phyloP scores from a whole-genome alignment of 768 basidiomycete genomes.

The Trametes meyenii region DNA sequence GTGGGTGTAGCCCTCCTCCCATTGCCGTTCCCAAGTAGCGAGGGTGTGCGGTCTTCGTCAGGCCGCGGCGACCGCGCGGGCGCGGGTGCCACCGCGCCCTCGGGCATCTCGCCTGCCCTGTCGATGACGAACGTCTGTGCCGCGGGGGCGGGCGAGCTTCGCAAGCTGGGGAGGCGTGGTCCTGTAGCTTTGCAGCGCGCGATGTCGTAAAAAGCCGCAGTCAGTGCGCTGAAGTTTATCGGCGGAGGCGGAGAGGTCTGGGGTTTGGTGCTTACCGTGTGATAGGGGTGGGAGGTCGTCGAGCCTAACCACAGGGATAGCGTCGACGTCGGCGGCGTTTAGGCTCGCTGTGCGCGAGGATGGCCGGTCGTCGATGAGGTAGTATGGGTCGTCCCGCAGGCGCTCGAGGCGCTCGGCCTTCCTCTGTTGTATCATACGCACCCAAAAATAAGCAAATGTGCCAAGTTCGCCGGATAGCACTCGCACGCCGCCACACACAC shows the following conservation, averaged over 20 bases:
- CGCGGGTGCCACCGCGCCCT: constrained; percentile 41
- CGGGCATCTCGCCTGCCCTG: constrained; percentile 85
- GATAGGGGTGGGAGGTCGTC: constrained; percentile 64
- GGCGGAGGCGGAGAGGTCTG: neutral
- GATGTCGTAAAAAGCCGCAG: neutral
- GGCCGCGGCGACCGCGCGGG: constrained; percentile 12
- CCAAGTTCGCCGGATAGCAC: neutral
- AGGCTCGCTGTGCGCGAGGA: constrained; percentile 30
- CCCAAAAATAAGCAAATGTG: neutral
- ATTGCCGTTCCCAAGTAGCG: constrained; percentile 22
- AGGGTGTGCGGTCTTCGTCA: neutral
- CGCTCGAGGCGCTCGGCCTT: constrained; percentile 77
- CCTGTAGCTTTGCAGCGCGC: constrained; percentile 16
- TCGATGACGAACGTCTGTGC: constrained; percentile 66
- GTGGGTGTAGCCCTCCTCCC: constrained; percentile 18
- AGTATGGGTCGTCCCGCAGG: constrained; percentile 87
- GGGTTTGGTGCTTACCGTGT: constrained; percentile 32
- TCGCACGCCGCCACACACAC: neutral
- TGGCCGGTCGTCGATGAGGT: constrained; percentile 70
- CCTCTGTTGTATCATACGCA: constrained; percentile 46
- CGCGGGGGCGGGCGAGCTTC: constrained; percentile 28
- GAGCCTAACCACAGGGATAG: constrained; percentile 87
- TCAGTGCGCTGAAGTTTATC: constrained; percentile 7
- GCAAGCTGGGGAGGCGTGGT: constrained; percentile 29
- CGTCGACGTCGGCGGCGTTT: constrained; percentile 69